Conservation (phyloP, 768 basidiomycete genomes). For the Russula griseocarnosa region DNA sequence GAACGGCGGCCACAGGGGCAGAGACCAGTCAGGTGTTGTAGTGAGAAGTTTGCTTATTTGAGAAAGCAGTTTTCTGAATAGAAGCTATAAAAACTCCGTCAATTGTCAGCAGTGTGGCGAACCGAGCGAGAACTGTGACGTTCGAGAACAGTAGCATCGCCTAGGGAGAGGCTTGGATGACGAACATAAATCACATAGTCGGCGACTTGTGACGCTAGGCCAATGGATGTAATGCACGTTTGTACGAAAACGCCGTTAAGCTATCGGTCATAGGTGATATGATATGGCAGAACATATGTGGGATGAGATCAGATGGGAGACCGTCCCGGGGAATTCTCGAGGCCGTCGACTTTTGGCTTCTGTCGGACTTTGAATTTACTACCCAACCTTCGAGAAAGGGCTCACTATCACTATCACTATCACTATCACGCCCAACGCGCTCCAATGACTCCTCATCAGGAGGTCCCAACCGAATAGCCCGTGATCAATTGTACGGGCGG, state of each 20-base stretch:
- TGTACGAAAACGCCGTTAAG: conserved; percentile 18
- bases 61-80: conserved; percentile 13
- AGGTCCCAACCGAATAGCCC: neutral
- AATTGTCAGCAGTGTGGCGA: conserved; percentile 4
- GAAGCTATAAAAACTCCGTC: conserved; percentile 14
- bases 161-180: neutral
- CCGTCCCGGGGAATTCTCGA: neutral
- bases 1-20: neutral
- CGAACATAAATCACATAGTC: neutral
- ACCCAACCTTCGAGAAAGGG: conserved; percentile 1
- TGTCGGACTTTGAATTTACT: conserved; percentile 15
- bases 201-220: conserved; percentile 12
- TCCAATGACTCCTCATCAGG: neutral
- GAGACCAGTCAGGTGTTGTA: conserved; percentile 2
- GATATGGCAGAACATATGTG: conserved; percentile 8
- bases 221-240: conserved; percentile 24
- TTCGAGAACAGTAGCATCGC: conserved; percentile 15
- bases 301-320: conserved; percentile 6
- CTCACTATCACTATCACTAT: neutral
- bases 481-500: conserved; percentile 4
- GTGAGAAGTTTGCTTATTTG: neutral
- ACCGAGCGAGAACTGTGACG: conserved; percentile 3
- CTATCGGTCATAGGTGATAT: neutral
- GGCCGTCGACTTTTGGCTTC: conserved; percentile 2
- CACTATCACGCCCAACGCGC: neutral